Evolutionary conservation across 2,329 filamentous ascomycete species (phyloP).

Genomic region (Penicillium freii): DNA sequence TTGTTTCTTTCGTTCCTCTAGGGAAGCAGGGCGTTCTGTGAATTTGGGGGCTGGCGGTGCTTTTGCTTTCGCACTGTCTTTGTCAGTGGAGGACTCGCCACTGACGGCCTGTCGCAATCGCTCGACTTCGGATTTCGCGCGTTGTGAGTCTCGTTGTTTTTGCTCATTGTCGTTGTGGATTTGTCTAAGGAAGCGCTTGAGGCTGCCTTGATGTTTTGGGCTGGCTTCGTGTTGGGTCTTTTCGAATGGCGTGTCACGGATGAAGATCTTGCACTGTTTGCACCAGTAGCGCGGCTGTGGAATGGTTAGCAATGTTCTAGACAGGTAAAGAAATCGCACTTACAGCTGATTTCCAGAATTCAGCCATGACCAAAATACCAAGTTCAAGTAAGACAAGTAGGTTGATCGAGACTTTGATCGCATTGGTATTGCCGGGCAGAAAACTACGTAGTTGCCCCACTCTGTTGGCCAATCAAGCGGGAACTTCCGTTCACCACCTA

Average conservation of each 20-base stretch:
- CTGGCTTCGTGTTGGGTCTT: constrained; percentile 86
- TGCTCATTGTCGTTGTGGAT: constrained; percentile 82
- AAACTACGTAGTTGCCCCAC: neutral
- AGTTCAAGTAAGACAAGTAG: neutral
- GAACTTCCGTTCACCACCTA: neutral
- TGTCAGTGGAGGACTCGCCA: constrained; percentile 38
- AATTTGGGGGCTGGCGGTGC: constrained; percentile 36
- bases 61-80: constrained; percentile 28
- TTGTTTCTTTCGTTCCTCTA: constrained; percentile 75
- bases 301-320: constrained; percentile 20
- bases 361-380: constrained; percentile 64
- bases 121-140: constrained; percentile 79
- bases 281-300: constrained; percentile 85
- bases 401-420: neutral
- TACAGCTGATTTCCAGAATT: constrained; percentile 96
- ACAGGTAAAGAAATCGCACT: constrained; percentile 29
- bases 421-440: neutral
- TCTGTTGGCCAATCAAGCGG: neutral
- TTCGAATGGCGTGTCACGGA: constrained; percentile 90
- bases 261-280: constrained; percentile 88
- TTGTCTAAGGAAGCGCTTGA: constrained; percentile 86
- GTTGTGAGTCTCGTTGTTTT: constrained; percentile 75
- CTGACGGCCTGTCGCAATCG: constrained; percentile 75
- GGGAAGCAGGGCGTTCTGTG: constrained; percentile 45
- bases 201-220: constrained; percentile 74